Conservation (phyloP, 495 filamentous ascomycete species). For the Neurospora sp. region DNA sequence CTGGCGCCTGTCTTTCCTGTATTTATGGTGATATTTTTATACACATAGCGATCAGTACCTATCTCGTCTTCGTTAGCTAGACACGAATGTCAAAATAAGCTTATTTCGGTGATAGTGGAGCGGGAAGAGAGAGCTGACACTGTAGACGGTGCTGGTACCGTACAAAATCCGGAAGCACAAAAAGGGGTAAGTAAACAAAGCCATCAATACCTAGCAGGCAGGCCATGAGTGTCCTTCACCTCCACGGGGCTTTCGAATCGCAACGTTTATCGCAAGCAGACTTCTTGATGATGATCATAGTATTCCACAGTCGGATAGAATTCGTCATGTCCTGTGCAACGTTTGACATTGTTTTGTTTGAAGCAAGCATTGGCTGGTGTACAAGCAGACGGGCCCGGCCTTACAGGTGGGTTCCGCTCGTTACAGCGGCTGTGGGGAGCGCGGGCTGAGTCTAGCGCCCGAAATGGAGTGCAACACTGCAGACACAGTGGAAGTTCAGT, state of each 20-base stretch:
- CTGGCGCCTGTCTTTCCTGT: not conserved
- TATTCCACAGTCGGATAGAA: not conserved
- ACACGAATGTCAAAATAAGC: not conserved
- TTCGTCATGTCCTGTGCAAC: not conserved
- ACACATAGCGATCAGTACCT: not conserved
- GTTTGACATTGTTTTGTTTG: not conserved
- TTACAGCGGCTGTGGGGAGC: not conserved
- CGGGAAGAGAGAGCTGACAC: not conserved
- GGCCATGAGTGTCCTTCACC: not conserved
- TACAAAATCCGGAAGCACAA: not conserved
- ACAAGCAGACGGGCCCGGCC: not conserved
- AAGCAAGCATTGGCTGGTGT: not conserved
- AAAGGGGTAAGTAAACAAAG: not conserved
- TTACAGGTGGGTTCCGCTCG: not conserved
- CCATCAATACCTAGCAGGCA: not conserved
- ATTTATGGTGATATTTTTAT: not conserved
- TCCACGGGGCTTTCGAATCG: not conserved
- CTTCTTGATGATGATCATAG: not conserved
- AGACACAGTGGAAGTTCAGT: not conserved
- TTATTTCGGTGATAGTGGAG: not conserved
- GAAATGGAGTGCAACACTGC: not conserved
- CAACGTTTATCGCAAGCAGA: not conserved
- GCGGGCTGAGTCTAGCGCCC: not conserved
- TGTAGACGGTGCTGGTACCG: not conserved
- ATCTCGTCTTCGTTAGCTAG: not conserved